Base-by-base conservation (phyloP, 345 rosid genomes). In the Populus nigra region DNA sequence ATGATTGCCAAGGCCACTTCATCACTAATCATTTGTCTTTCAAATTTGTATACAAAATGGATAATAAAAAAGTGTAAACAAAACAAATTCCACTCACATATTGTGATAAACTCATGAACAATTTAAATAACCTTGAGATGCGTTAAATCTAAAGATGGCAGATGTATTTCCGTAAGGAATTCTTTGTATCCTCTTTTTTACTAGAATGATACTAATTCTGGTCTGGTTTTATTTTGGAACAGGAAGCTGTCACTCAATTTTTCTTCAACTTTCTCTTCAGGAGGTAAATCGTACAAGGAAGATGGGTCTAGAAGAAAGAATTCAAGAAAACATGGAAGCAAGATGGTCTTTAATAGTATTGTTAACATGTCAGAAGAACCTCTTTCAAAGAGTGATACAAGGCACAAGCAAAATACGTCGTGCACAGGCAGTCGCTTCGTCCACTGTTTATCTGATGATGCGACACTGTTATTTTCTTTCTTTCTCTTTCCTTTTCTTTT, bases 201-300 rank as follows among this genome's bases (percentile, higher is more conserved):
- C 74, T 94, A 91, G 84, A 89, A 20, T 35, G 41, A 33, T 33
- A 33, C 39, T 16, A 59, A 72, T 61, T 76, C 59, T 20, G 39
- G 35, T 79, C 50, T 80, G 15, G 45, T 65, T 76, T 85, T 39
- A 66, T 68, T 66, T 69, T 87, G 84, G 77, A 83, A 67, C 93
- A 93, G 98, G 93, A 93, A 86, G 86, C 90, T 96, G 77, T 90
- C 99, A 43, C 90, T 88, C 80, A 90, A 84, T 87, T 93, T 91
- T 84, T 77, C 35, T 91, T 61, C 94, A 92, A 73, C 88, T 91
- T 79, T 81, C 91, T 81, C 96, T 76, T 83, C 83, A 25, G 92
- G 84, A 78, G 85, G 69, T 76, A 89, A 86, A 84, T 78, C 80
- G 15, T 86, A 87, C 75, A 86, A 80, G 83, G 93, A 90, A 75